Base-by-base conservation (phyloP, 345 rosid species). In the Geranium brycei region DNA sequence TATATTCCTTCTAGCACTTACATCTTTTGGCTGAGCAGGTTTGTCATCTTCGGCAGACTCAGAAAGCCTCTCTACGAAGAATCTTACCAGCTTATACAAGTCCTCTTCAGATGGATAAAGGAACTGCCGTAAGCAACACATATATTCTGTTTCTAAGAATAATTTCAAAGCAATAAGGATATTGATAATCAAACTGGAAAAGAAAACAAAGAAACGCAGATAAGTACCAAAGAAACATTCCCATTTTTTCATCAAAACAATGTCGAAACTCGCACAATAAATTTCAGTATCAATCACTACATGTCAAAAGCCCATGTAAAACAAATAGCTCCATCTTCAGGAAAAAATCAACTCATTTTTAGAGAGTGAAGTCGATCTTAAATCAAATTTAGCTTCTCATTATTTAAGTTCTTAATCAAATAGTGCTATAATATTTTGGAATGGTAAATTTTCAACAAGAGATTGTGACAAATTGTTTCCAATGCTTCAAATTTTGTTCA, bases 61-160 rank as follows among this genome's bases (percentile, higher is more conserved):
- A 0, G 83, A 73, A 70, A 85, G 82, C 83, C 80, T 83, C 77
- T 83, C 92, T 73, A 83, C 82, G 70, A 85, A 72, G 79, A 91
- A 85, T 51, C 85, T 82, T 59, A 87, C 66, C 84, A 91, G 68
- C 74, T 69, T 84, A 73, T 59, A 72, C 14, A 78, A 69, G 65
- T 87, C 96, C 68, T 87, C 89, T 78, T 83, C 86, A 53, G 87
- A 78, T 32, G 96, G 91, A 80, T 86, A 75, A 63, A 84, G 88
- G 79, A 88, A 77, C 92, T 88, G 96, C 90, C 84, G 78, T 70
- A 83, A 88, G 82, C 82, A 85, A 85, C 79, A 84, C 69, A 79
- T 72, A 78, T 69, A 79, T 77, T 82, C 85, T 78, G 80, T 78
- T 55, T 78, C 73, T 79, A 76, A 83, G 83, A 79, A 81, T 79